phyloP scores from a whole-genome alignment of 805 yeast species.

The Spathaspora passalidarum region DNA sequence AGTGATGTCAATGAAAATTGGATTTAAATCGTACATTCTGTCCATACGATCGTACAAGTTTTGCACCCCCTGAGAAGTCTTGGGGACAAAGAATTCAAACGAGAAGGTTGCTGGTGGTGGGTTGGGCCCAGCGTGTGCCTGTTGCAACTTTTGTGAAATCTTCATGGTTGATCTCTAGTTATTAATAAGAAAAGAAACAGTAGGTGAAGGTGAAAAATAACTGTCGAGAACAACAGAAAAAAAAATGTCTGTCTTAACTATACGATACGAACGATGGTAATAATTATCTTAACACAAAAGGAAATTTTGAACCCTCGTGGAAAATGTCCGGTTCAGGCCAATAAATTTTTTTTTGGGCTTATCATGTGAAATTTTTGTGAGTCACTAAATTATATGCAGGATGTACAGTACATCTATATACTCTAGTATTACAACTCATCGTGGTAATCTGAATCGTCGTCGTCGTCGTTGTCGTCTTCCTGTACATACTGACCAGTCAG shows the following conservation, averaged over 20 bases:
- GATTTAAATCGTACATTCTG: constrained; percentile 89
- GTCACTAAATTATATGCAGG: no score
- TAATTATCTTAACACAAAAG: no score
- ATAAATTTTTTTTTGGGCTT: neutral
- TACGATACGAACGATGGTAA: neutral
- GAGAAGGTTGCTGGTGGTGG: constrained; percentile 74
- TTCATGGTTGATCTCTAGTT: constrained; percentile 30
- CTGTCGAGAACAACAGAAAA: neutral
- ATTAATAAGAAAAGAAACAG: neutral
- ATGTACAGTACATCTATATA: neutral
- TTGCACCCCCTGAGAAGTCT: constrained; percentile 95
- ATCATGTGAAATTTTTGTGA: neutral
- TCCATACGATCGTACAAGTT: constrained; percentile 96
- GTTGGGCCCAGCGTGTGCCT: constrained; percentile 36
- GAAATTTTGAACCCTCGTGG: neutral
- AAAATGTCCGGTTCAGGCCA: neutral
- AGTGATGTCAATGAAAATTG: constrained; percentile 91
- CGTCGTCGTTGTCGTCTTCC: constrained; percentile 1
- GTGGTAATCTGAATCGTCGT: constrained; percentile 6
- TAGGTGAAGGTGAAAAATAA: neutral
- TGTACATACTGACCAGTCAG: no score
- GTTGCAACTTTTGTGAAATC: constrained; percentile 40
- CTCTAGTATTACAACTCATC: constrained; percentile 9
- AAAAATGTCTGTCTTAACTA: neutral
- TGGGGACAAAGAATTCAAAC: constrained; percentile 96